A percentile compares a stretch with the other conserved stretches of the same genome.
phyloP scores from a whole-genome alignment of 208 protist species.

The Trypanosomatidae sp. region DNA sequence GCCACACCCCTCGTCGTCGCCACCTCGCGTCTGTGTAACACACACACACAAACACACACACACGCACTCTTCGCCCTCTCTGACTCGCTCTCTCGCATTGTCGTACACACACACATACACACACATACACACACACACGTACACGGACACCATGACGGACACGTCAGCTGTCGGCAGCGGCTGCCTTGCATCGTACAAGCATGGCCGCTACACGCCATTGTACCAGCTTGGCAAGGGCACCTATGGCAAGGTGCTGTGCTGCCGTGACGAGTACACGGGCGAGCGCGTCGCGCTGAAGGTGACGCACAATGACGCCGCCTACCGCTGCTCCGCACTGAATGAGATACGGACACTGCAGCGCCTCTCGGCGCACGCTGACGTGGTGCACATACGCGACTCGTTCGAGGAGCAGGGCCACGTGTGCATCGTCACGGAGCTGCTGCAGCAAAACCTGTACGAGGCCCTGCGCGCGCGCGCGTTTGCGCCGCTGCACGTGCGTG shows the following conservation, averaged over 20 bases:
- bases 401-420: slow-evolving; percentile 70
- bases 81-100: neutral
- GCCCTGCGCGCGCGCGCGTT: slow-evolving; percentile 30
- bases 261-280: slow-evolving; percentile 70
- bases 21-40: neutral
- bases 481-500: slow-evolving; percentile 27
- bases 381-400: slow-evolving; percentile 38
- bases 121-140: neutral
- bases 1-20: neutral
- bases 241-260: slow-evolving; percentile 85
- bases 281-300: slow-evolving; percentile 78
- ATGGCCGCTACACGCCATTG: slow-evolving; percentile 46
- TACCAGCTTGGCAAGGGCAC: slow-evolving; percentile 82
- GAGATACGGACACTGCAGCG: slow-evolving; percentile 50
- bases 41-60: neutral
- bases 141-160: neutral
- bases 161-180: neutral
- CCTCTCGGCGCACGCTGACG: slow-evolving; percentile 26
- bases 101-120: slow-evolving; percentile 1
- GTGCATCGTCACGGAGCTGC: slow-evolving; percentile 77
- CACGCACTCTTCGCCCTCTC: neutral
- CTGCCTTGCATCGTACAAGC: slow-evolving; percentile 15
- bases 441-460: slow-evolving; percentile 66
- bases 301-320: slow-evolving; percentile 56
- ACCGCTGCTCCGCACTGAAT: slow-evolving; percentile 69